Evolutionary conservation across 768 basidiomycete species (phyloP).

Genomic region (Fibroporia radiculosa): DNA sequence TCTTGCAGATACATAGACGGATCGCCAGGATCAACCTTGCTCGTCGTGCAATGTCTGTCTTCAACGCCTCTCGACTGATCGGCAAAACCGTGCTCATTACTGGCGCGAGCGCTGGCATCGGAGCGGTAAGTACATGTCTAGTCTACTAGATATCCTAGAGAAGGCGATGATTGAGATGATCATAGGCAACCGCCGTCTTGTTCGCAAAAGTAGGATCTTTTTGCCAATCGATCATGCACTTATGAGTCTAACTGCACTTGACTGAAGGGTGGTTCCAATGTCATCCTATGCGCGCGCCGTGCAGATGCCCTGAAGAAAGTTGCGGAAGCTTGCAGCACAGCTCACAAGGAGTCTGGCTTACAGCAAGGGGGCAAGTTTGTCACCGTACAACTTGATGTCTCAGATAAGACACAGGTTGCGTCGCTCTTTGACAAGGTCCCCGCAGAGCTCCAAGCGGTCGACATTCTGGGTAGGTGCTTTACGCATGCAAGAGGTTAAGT

Average conservation of each 20-base stretch:
- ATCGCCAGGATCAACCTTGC: conserved; percentile 7
- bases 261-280: conserved; percentile 77
- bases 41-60: conserved; percentile 55
- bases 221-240: not conserved
- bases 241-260: too few species aligned
- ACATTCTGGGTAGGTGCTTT: conserved; percentile 63
- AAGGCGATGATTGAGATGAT: not conserved
- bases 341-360: conserved; percentile 66
- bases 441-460: conserved; percentile 59
- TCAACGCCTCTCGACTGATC: conserved; percentile 71
- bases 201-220: conserved; percentile 80
- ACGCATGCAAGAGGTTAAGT: not conserved
- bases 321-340: conserved; percentile 54
- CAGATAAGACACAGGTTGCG: conserved; percentile 66
- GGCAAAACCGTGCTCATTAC: conserved; percentile 86
- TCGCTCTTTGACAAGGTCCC: conserved; percentile 68
- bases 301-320: conserved; percentile 66
- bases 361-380: conserved; percentile 75
- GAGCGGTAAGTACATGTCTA: conserved; percentile 51
- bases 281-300: conserved; percentile 80
- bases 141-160: not conserved
- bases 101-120: conserved; percentile 86
- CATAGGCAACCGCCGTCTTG: conserved; percentile 76
- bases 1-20: conserved; percentile 6
- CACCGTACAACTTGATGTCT: conserved; percentile 68